Evolutionary conservation across 805 yeast species (phyloP), one percentile per base, ranked within the genome.

Genomic region (Candida ovalis): DNA sequence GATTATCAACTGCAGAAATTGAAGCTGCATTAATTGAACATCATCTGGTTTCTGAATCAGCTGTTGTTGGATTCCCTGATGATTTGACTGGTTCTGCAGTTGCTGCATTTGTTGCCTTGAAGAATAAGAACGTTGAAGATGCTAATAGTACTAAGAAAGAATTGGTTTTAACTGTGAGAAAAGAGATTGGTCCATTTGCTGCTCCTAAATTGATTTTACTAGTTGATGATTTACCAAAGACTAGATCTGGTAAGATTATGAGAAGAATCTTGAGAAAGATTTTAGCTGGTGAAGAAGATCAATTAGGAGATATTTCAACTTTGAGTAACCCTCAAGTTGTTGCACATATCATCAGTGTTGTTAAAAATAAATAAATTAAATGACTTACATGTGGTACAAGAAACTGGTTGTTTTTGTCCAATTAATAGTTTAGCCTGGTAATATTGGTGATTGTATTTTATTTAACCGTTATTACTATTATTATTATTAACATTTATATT

Each of bases 31-130:
- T 91, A 60, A 77, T 82, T 55, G 90, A 85, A 63, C 89, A 88
- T 71, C 75, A 75, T 33, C 74, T 78, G 56, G 97, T 94, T 46
- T 86, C 89, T 41, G 99, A 94, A 73, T 76, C 92, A 59, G 99
- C 99, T n/a, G 98, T 92, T 44, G 96, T 92, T 48, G 98, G 98
- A 53, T 82, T 88, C 58, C 80, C 84, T 52, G 98, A 94, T 68
- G 99, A 94, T 62, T 77, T 94, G 64, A 94, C 98, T 35, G 98
- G 98, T 58, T 97, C 92, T 76, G 96, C 98, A 10, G 96, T 92
- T 55, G 86, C 90, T 59, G 98, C 98, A 17, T 94, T 86, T 64
- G 97, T 94, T 43, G 80, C 94, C 39, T 78, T 94, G 67, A 88
- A 88, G 72, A 78, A 76, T 53, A 77, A 68, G 42, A 59, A 67